Evolutionary conservation across 768 basidiomycete genomes (phyloP), one percentile per base, ranked within the genome.

Genomic region (Serendipita vermifera): DNA sequence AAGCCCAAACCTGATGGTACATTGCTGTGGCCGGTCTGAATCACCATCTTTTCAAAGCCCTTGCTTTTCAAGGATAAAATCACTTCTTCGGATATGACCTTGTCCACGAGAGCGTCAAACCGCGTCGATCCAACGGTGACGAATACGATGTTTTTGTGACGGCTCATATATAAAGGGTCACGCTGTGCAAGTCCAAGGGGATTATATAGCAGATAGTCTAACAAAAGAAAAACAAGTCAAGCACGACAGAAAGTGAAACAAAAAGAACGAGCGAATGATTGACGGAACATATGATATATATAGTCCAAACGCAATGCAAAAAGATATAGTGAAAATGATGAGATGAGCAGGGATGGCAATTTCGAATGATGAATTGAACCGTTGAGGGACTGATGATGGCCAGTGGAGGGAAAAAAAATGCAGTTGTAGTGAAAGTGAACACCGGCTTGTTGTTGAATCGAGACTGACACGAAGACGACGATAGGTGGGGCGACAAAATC

Each of bases 121-220:
- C 75, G 73, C 17, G 91, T 94, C 20, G 92, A 92, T 58, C 92
- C 92, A 57, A 97, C 85, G 2, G 92, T 93, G 60, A 90, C 76
- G 68, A 97, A 82, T 53, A 74, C 75, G 59, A 11, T 13, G 11
- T 43, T 43, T 11, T 24, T 26, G 26, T 26, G 13, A 15, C 14
- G 13, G 41, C 26, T 43, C 41, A 43, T 43, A 13, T 43, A n/a
- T n/a, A n/a, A n/a, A n/a, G n/a, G n/a, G n/a, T n/a, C n/a, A n/a
- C n/a, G n/a, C n/a, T n/a, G n/a, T n/a, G n/a, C n/a, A n/a, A n/a
- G n/a, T n/a, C n/a, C n/a, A n/a, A n/a, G n/a, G n/a, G n/a, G n/a
- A n/a, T n/a, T n/a, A n/a, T n/a, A n/a, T n/a, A n/a, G n/a, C n/a
- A n/a, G n/a, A n/a, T n/a, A n/a, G n/a, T n/a, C n/a, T n/a, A n/a